A percentile compares a stretch with the other conserved stretches of the same genome.
Conservation (phyloP, 163 green algal species). For the Chlorella variabilis region DNA sequence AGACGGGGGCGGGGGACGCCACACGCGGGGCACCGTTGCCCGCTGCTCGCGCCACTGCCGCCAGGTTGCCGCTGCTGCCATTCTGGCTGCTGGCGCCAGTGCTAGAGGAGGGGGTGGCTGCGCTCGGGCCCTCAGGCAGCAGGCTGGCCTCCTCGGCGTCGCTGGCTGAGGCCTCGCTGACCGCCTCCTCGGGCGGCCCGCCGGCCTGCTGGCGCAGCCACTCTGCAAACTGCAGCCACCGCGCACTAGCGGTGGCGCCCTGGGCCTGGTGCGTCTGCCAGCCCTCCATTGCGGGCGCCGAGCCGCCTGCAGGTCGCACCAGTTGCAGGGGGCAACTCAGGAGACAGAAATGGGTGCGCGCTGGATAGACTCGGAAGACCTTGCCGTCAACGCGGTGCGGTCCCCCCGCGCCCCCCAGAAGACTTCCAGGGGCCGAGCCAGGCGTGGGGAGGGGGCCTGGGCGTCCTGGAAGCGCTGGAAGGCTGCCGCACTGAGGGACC, state of each 20-base stretch:
- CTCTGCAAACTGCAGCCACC: constrained; percentile 16
- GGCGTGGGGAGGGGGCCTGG: too few relatives aligned
- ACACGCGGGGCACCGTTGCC: background rate
- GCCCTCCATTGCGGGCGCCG: constrained; percentile 18
- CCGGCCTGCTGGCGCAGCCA: constrained; percentile 29
- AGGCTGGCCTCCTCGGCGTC: constrained; percentile 14
- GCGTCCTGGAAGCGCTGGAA: too few relatives aligned
- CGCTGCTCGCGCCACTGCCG: background rate
- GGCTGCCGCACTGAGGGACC: too few relatives aligned
- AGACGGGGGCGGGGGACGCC: background rate
- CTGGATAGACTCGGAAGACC: too few relatives aligned
- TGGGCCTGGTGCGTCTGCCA: background rate
- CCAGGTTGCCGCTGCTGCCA: background rate
- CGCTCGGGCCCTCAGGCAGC: background rate
- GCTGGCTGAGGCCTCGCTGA: constrained; percentile 20
- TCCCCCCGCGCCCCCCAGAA: too few relatives aligned
- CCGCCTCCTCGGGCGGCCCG: constrained; percentile 2
- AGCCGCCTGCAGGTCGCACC: background rate
- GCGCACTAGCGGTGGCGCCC: too few relatives aligned
- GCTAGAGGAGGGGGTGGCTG: background rate
- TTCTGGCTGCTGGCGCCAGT: background rate
- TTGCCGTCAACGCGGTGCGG: too few relatives aligned
- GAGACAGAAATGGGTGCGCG: too few relatives aligned
- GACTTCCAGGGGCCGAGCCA: too few relatives aligned
- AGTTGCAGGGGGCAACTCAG: too few relatives aligned